These are phyloP conservation scores for Talaromyces sp. DNA, from an alignment of 2,329 filamentous ascomycete species.

Conservation along the genomic window DNA sequence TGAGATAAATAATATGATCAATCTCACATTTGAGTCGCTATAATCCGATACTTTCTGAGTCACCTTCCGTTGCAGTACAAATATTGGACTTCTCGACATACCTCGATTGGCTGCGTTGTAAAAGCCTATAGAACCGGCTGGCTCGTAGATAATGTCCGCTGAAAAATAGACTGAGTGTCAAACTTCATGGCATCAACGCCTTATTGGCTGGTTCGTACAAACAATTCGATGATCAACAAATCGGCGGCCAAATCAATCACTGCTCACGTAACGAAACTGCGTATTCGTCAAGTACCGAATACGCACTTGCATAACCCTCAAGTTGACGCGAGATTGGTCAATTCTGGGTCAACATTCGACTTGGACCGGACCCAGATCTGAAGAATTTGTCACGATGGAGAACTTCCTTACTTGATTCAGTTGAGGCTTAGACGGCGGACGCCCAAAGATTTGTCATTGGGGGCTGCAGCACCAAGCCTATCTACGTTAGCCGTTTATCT, in stretches of 20 bases:
- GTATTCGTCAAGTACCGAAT: constrained; percentile 12
- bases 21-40: not conserved
- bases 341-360: not conserved
- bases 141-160: not conserved
- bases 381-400: constrained; percentile 7
- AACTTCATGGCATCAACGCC: not conserved
- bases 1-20: not conserved
- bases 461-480: not conserved
- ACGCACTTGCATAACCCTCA: constrained; percentile 9
- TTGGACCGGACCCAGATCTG: not conserved
- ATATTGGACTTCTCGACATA: not conserved
- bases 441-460: constrained; percentile 11
- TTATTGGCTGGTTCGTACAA: not conserved
- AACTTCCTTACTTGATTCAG: not conserved
- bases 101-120: not conserved
- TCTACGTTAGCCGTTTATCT: not conserved
- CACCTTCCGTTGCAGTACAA: not conserved
- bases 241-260: not conserved
- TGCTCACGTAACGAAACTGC: not conserved
- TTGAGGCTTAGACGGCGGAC: constrained; percentile 4
- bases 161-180: not conserved
- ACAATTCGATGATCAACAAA: not conserved
- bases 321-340: not conserved
- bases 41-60: not conserved
- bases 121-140: not conserved